Evolutionary conservation across 2,329 filamentous ascomycete species (phyloP), one percentile per base, ranked within the genome.

Genomic region (Cercospora sp.): DNA sequence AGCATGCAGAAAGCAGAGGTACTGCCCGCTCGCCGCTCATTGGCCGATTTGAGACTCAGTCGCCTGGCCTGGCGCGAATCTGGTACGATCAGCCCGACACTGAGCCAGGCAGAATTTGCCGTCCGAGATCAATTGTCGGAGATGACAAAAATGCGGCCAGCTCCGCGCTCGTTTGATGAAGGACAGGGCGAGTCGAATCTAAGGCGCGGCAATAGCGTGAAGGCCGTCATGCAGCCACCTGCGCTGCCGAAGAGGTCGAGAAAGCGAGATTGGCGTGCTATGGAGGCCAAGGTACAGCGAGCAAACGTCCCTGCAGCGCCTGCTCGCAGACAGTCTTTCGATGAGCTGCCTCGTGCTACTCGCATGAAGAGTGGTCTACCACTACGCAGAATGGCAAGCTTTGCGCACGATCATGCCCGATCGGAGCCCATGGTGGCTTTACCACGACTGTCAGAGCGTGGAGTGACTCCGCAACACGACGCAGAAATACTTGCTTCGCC

Each of bases 21-120:
- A 16, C 30, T 18, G 5, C 31, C 26, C 3, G 9, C 28, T 26
- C 23, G 62, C 13, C 69, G 68, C 30, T 74, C 72, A n/a, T 63
- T 74, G 48, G 67, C 61, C 31, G 66, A 71, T 63, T 69, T 76
- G 9, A 73, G 75, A 48, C 31, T 60, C 10, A 69, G 71, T 57
- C 73, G 75, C 60, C 63, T 68, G 23, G 67, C 70, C 7, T 74
- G 75, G 62, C 71, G 69, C 55, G 70, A 65, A 20, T 68, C 68
- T n/a, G 45, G 58, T 57, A 42, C 55, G 16, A 45, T 63, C 18
- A 84, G 80, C 65, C 82, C 82, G n/a, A 83, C 82, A 0, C 74
- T 83, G 59, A 84, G 81, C 67, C 79, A 84, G 72, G 82, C 81
- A 9, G 81, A 81, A 70, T 72, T 77, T 12, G 81, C 81, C 76